These are phyloP conservation scores for Naganishia albida DNA, from an alignment of 1,284 basidiomycete genomes.

Conservation along the genomic window DNA sequence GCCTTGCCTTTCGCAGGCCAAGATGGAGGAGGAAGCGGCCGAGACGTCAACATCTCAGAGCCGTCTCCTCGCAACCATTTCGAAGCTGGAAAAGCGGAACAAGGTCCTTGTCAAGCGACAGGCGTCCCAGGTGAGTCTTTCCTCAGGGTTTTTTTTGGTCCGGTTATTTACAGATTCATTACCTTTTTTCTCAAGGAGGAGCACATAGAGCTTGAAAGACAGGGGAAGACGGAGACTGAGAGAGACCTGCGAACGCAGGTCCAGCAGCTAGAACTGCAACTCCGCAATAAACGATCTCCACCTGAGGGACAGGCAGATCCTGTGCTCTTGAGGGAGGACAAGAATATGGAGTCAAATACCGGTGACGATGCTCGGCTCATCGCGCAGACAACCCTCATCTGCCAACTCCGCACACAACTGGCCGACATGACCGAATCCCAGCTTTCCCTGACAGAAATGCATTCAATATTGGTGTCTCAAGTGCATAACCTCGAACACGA, in stretches of 20 bases:
- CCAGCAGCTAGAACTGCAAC: conserved; percentile 4
- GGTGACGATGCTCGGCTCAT: background rate
- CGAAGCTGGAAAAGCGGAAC: conserved; percentile 42
- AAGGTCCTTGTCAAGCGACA: conserved; percentile 43
- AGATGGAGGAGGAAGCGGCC: conserved; percentile 21
- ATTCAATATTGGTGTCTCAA: conserved; percentile 4
- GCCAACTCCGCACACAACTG: conserved; percentile 12
- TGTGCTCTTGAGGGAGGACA: background rate
- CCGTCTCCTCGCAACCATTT: conserved; percentile 38
- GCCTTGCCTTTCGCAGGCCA: conserved; percentile 1
- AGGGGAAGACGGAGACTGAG: conserved; percentile 47
- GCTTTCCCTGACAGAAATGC: conserved; percentile 15
- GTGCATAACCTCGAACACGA: conserved; percentile 46
- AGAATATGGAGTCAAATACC: background rate
- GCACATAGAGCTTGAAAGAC: conserved; percentile 49
- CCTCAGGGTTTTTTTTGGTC: background rate
- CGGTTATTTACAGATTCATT: background rate
- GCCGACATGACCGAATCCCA: conserved; percentile 28
- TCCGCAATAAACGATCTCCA: background rate
- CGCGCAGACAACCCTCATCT: background rate
- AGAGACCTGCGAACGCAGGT: conserved; percentile 36
- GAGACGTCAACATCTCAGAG: conserved; percentile 38
- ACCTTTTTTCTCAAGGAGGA: conserved; percentile 40
- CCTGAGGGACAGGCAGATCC: background rate
- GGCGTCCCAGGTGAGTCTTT: conserved; percentile 46